phyloP scores from a whole-genome alignment of 805 yeast genomes.

The Novakomyces olei region DNA sequence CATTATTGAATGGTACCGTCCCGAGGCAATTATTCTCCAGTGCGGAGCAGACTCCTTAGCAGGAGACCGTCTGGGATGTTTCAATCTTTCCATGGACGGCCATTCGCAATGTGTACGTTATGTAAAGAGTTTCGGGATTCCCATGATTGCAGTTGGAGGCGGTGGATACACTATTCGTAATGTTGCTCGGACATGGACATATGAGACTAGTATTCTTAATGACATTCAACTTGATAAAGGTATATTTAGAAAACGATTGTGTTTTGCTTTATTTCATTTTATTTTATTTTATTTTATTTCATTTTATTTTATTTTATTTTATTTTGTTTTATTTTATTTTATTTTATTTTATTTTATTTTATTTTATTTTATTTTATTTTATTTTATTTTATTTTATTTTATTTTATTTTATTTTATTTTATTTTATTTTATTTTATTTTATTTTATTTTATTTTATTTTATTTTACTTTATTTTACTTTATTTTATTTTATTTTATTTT shows the following conservation, averaged over 20 bases:
- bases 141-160: conserved; percentile 82
- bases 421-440: too few species aligned
- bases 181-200: conserved; percentile 88
- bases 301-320: background rate
- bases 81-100: conserved; percentile 74
- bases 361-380: too few species aligned
- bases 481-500: too few species aligned
- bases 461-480: too few species aligned
- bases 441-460: too few species aligned
- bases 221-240: conserved; percentile 20
- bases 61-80: conserved; percentile 82
- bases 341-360: too few species aligned
- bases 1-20: conserved; percentile 76
- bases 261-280: conserved; percentile 9
- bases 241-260: conserved; percentile 10
- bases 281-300: too few species aligned
- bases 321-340: too few species aligned
- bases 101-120: conserved; percentile 91
- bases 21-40: conserved; percentile 86
- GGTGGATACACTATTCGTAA: conserved; percentile 96
- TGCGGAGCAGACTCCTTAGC: conserved; percentile 95
- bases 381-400: too few species aligned
- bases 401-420: too few species aligned
- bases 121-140: conserved; percentile 71
- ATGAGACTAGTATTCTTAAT: conserved; percentile 65